Evolutionary conservation across 2,329 filamentous ascomycete genomes (phyloP).

Genomic region (Lasiodiplodia hormozganensis): DNA sequence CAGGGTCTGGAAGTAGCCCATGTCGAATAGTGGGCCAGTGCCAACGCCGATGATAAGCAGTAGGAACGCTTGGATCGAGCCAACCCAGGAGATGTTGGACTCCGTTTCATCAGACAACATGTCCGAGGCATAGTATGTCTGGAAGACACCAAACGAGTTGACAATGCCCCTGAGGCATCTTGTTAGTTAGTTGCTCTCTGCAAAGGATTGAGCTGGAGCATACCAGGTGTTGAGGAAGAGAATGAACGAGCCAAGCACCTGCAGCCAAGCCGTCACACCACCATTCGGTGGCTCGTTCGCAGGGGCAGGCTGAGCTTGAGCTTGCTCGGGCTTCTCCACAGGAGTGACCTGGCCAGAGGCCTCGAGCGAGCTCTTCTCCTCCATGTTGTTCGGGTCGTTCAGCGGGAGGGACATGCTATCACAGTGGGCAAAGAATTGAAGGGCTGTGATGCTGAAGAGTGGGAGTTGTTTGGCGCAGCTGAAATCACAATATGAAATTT

Average conservation of each 20-base stretch:
- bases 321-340: background rate
- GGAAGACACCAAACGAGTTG: constrained; percentile 57
- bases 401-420: constrained; percentile 1
- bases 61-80: constrained; percentile 56
- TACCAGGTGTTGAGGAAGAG: constrained; percentile 58
- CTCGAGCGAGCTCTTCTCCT: background rate
- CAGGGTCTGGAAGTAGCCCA: constrained; percentile 54
- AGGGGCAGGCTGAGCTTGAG: background rate
- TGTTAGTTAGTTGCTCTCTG: background rate
- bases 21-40: constrained; percentile 58
- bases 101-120: constrained; percentile 48
- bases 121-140: constrained; percentile 55
- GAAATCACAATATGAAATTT: background rate
- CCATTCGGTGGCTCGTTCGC: constrained; percentile 48
- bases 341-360: background rate
- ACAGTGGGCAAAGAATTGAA: background rate
- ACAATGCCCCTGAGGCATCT: constrained; percentile 45
- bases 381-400: background rate
- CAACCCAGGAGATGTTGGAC: constrained; percentile 58
- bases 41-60: constrained; percentile 54
- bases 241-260: constrained; percentile 56
- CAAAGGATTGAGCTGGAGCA: constrained; percentile 11
- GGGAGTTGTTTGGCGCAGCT: background rate
- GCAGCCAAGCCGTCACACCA: constrained; percentile 55
- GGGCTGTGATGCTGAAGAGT: background rate